Conservation (phyloP, 2,329 filamentous ascomycete species). For the Clarireedia hainanense region DNA sequence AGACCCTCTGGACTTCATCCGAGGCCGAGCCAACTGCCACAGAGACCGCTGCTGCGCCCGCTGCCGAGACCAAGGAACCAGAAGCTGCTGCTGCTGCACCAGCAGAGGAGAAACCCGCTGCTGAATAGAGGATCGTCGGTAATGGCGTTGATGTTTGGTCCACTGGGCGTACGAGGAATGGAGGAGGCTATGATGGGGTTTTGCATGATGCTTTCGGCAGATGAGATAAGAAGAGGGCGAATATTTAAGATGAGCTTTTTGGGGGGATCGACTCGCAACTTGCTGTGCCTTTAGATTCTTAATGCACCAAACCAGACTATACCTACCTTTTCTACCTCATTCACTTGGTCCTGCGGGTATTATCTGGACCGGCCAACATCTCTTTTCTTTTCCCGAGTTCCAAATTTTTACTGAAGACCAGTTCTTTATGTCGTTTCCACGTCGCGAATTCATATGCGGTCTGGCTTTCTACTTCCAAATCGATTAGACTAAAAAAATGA, state of each 20-base stretch:
- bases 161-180: conserved; percentile 24
- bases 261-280: conserved; percentile 26
- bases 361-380: conserved; percentile 3
- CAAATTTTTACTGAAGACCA: conserved; percentile 11
- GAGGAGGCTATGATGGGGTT: conserved; percentile 20
- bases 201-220: conserved; percentile 27
- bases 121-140: conserved; percentile 26
- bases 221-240: conserved; percentile 21
- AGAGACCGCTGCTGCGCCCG: conserved; percentile 40
- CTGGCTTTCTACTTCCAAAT: conserved; percentile 14
- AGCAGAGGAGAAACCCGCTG: conserved; percentile 32
- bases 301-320: conserved; percentile 27
- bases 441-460: not conserved
- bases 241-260: conserved; percentile 21
- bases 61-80: conserved; percentile 34
- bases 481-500: conserved; percentile 27
- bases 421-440: conserved; percentile 4
- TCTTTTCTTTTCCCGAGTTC: conserved; percentile 4
- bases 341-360: conserved; percentile 1
- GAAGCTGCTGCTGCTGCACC: conserved; percentile 28
- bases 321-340: conserved; percentile 19
- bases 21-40: conserved; percentile 60
- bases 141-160: conserved; percentile 29
- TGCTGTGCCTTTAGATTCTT: conserved; percentile 28
- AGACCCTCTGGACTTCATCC: conserved; percentile 91